Evolutionary conservation across 2,329 filamentous ascomycete genomes (phyloP).

Genomic region (Aspergillus novofumigatus): DNA sequence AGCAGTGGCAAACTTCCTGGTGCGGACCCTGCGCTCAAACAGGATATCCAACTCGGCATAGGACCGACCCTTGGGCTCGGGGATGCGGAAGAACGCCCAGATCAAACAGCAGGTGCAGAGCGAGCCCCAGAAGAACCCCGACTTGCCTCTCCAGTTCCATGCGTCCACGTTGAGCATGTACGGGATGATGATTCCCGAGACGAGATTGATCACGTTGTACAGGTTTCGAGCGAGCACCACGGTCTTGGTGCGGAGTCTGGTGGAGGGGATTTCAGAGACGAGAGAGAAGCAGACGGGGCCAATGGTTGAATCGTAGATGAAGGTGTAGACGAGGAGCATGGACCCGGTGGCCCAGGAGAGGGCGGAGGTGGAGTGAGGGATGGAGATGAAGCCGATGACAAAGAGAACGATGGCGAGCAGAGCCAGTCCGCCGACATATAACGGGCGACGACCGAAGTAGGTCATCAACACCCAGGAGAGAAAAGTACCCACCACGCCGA

Average conservation of each 20-base stretch:
- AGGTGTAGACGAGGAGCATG: slow-evolving; percentile 79
- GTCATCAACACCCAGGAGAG: slow-evolving; percentile 79
- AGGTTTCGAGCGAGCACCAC: slow-evolving; percentile 79
- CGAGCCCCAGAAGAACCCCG: slow-evolving; percentile 84
- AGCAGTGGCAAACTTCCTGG: slow-evolving; percentile 59
- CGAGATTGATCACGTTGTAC: slow-evolving; percentile 76
- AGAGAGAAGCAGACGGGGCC: slow-evolving; percentile 88
- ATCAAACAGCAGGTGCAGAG: slow-evolving; percentile 76
- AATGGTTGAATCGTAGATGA: slow-evolving; percentile 81
- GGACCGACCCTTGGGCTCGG: slow-evolving; percentile 73
- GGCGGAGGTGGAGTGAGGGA: slow-evolving; percentile 45
- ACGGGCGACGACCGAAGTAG: slow-evolving; percentile 66
- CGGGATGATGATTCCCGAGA: slow-evolving; percentile 76
- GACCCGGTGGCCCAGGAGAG: slow-evolving; percentile 61
- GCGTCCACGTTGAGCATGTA: slow-evolving; percentile 88
- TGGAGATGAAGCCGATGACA: slow-evolving; percentile 76
- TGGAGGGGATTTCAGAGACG: slow-evolving; percentile 77
- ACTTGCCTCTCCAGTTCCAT: slow-evolving; percentile 85
- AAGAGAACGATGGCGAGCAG: slow-evolving; percentile 73
- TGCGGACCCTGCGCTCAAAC: slow-evolving; percentile 69
- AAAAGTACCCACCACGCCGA: slow-evolving; percentile 74
- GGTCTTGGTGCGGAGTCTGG: slow-evolving; percentile 84
- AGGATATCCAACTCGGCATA: slow-evolving; percentile 84
- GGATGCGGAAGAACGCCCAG: slow-evolving; percentile 76
- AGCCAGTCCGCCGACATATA: slow-evolving; percentile 73